phyloP scores from a whole-genome alignment of 1,139 yeast genomes.

The Barnettozyma hawaiiensis region DNA sequence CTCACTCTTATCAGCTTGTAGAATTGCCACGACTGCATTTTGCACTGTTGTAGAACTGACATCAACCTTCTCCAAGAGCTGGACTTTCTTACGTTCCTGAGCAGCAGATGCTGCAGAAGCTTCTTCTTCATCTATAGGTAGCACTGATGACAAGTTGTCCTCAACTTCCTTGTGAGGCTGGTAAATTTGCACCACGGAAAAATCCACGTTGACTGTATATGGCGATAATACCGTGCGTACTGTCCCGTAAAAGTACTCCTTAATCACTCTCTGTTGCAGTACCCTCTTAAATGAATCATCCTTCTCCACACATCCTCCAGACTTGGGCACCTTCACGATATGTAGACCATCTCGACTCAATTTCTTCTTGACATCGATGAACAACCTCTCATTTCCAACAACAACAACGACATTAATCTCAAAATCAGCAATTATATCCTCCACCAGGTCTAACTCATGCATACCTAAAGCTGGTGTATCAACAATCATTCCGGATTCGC shows the following conservation, averaged over 20 bases:
- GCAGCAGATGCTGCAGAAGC: constrained; percentile 14
- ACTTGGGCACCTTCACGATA: constrained; percentile 58
- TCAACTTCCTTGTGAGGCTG: constrained; percentile 33
- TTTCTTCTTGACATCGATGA: constrained; percentile 57
- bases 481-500: constrained; percentile 62
- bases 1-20: constrained; percentile 55
- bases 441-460: constrained; percentile 36
- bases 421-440: constrained; percentile 57
- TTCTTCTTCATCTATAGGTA: constrained; percentile 36
- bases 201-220: constrained; percentile 52
- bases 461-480: constrained; percentile 67
- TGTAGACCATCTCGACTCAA: constrained; percentile 34
- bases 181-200: constrained; percentile 44
- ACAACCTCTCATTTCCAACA: constrained; percentile 59
- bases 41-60: constrained; percentile 55
- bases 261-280: constrained; percentile 68
- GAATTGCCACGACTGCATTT: constrained; percentile 67
- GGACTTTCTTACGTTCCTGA: constrained; percentile 16
- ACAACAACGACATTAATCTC: constrained; percentile 53
- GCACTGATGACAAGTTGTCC: constrained; percentile 30
- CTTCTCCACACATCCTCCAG: constrained; percentile 71
- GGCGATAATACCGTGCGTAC: constrained; percentile 69
- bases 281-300: constrained; percentile 68
- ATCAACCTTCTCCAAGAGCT: constrained; percentile 35
- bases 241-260: constrained; percentile 87